Evolutionary conservation across 768 basidiomycete genomes (phyloP).

Genomic region (Lactarius hengduanensis): DNA sequence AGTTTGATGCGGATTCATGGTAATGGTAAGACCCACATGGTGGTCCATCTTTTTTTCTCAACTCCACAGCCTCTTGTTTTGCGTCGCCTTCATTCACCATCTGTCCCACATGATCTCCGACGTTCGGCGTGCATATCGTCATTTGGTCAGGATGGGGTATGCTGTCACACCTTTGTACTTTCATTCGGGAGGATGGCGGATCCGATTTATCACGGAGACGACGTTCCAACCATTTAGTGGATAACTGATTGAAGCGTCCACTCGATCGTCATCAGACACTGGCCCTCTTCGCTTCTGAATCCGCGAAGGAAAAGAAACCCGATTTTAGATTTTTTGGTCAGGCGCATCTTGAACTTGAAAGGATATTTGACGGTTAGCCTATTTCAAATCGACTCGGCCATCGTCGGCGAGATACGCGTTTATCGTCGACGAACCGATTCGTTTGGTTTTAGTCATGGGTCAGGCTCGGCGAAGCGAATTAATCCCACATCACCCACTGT

Average conservation of each 20-base stretch:
- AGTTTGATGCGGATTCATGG: conserved; percentile 54
- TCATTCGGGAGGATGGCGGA: not conserved
- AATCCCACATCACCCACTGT: not conserved
- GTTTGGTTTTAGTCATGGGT: conserved; percentile 49
- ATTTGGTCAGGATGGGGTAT: not conserved
- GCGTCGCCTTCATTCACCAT: not conserved
- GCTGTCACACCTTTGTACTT: not conserved
- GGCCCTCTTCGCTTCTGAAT: conserved; percentile 15
- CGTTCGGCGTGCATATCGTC: not conserved
- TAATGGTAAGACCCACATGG: conserved; percentile 88
- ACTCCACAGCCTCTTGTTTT: conserved; percentile 4
- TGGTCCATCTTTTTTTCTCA: conserved; percentile 44
- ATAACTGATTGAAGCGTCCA: not conserved
- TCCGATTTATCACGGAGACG: conserved; percentile 1
- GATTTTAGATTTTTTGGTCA: not conserved
- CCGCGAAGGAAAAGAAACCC: not conserved
- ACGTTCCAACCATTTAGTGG: not conserved
- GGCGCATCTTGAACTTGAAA: not conserved
- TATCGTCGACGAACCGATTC: conserved; percentile 60
- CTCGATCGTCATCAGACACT: not conserved
- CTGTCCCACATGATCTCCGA: conserved; percentile 1
- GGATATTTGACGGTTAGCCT: conserved; percentile 45
- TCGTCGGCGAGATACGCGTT: conserved; percentile 79
- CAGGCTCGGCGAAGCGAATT: not conserved
- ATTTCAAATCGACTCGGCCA: conserved; percentile 67